phyloP scores from a whole-genome alignment of 192 early-diverging fungal genomes.

The Coemansia sp. region DNA sequence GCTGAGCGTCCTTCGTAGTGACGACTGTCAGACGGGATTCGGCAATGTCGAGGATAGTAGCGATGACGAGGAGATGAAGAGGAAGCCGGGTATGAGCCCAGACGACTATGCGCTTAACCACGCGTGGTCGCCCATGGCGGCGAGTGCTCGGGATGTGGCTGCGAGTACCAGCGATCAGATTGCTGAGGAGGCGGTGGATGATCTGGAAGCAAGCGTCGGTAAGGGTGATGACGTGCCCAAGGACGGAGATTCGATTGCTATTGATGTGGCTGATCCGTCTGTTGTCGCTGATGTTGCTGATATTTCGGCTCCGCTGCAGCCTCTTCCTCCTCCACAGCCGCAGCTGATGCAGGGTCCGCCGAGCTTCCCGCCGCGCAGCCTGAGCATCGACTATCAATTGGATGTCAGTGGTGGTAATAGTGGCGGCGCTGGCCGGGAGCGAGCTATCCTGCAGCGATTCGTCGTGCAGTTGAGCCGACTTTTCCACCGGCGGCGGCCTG shows the following conservation, averaged over 20 bases:
- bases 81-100: not conserved
- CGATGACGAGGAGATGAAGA: not conserved
- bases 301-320: constrained; percentile 19
- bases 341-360: not conserved
- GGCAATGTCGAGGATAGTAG: constrained; percentile 33
- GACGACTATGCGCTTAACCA: constrained; percentile 8
- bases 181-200: not conserved
- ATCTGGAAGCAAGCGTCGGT: not conserved
- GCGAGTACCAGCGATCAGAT: not conserved
- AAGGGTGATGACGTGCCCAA: not conserved
- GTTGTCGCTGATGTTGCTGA: constrained; percentile 48
- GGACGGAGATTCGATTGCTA: not conserved
- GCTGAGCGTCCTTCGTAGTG: constrained; percentile 35
- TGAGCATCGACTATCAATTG: constrained; percentile 11
- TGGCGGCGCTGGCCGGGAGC: constrained; percentile 17
- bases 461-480: constrained; percentile 39
- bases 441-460: constrained; percentile 36
- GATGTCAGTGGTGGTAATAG: not conserved
- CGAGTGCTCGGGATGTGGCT: not conserved
- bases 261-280: constrained; percentile 37
- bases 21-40: constrained; percentile 45
- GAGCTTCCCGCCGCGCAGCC: constrained; percentile 26
- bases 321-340: not conserved
- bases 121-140: constrained; percentile 28
- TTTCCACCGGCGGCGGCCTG: constrained; percentile 28